Evolutionary conservation across 371 early-diverging fungal genomes (phyloP), one percentile per base, ranked within the genome.

Genomic region (Sporodiniella umbellata): DNA sequence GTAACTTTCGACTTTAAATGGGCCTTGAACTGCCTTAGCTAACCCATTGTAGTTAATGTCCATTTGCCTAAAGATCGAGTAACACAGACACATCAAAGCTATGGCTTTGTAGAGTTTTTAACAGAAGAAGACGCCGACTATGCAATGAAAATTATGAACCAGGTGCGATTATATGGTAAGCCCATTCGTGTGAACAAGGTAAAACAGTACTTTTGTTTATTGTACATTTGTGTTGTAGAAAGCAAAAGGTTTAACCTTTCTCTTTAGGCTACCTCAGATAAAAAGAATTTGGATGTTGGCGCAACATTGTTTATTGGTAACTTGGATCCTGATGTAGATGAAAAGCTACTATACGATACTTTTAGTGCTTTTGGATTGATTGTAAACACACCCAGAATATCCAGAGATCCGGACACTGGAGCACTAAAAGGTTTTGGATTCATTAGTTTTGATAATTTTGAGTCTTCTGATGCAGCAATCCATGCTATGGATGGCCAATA

Each of bases 401-500:
- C 92, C 1, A 70, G 98, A 48, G 98, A 97, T 70, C 78, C 87
- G n/a, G 91, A 87, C 35, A 86, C 90, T 1, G 94, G 94, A 26
- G 75, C 75, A 28, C 85, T 91, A 8, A 93, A 92, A 62, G 98
- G 98, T 3, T 97, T 89, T 79, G 98, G 93, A 3, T 99, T 98
- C 68, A 86, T 98, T 37, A 80, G 83, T 38, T 99, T 82, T 69
- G 92, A 94, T 60, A 89, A 86, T 56, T 99, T 98, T 68, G 98
- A 98, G 54, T 85, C 95, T 12, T 83, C 98, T 0, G 99, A 99
- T 80, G 86, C 89, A 4, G 99, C 99, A 0, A 89, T 99, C 48
- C 93, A 93, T 62, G 90, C 96, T 4, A 96, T 99, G 98, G 90
- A 99, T 60, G 93, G 95, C 8, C 98, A 98, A 69, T 96, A 86